Evolutionary conservation across 2,329 filamentous ascomycete genomes (phyloP), one percentile per base, ranked within the genome.

Genomic region (Chaetomium olivaceum): DNA sequence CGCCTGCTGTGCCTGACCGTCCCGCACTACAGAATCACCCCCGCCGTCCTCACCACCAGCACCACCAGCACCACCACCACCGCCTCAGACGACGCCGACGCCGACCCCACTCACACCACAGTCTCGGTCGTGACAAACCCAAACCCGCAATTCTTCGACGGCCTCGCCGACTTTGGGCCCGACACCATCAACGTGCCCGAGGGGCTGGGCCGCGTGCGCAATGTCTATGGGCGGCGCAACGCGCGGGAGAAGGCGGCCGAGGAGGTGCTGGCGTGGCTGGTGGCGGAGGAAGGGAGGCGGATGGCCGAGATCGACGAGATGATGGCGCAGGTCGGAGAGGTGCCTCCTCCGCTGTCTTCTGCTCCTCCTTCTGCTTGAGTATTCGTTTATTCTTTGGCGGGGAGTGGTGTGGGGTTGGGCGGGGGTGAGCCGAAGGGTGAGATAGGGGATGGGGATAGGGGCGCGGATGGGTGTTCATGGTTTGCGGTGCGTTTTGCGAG

Each of bases 231-330:
- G 2, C 77, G 75, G 69, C 75, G 73, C 52, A 65, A 72, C 11
- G 75, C 80, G 1, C 79, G 73, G 69, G 74, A 79, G 66, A 72
- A 71, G 62, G 71, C 85, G 3, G 80, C 81, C 0, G 75, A 78
- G 67, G 67, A 71, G 36, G 71, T 84, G 2, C 68, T 83, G 16
- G 67, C 46, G 6, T 78, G 76, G 71, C 66, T 85, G 33, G 33
- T 71, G 8, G 31, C 60, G 5, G 64, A 74, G 36, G 62, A 73
- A 54, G 64, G 46, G 14, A 62, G 73, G 61, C 68, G 70, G 51
- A 68, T 76, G 62, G 59, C 68, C 11, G 55, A 62, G 59, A 57
- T 70, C 9, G 61, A 64, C 27, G 48, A 21, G n/a, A 36, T 73
- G 52, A 5, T 71, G 33, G 60, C 4, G 31, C 39, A 43, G 16